Conservation (phyloP, 768 basidiomycete species). For the Agrocybe chaxingu region DNA sequence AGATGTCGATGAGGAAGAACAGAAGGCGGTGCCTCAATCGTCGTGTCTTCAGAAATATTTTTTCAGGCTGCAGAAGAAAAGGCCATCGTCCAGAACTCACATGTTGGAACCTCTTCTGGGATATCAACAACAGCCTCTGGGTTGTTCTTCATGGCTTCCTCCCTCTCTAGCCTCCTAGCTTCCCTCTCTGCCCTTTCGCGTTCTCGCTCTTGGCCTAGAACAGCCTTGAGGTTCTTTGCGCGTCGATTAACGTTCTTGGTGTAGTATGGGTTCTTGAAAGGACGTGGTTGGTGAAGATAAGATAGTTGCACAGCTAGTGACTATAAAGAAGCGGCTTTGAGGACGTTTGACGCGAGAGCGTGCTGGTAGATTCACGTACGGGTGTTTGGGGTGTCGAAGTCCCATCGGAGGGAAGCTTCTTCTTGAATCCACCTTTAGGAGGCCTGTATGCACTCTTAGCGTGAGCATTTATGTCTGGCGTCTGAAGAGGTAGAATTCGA, state of each 20-base stretch:
- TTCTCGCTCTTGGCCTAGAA: slow-evolving; percentile 77
- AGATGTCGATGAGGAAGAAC: slow-evolving; percentile 72
- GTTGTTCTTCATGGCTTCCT: slow-evolving; percentile 57
- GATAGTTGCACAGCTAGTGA: slow-evolving; percentile 74
- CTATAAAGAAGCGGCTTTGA: slow-evolving; percentile 29
- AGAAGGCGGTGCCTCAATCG: slow-evolving; percentile 84
- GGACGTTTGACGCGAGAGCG: not conserved
- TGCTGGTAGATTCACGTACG: slow-evolving; percentile 18
- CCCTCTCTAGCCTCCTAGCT: slow-evolving; percentile 44
- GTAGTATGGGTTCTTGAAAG: slow-evolving; percentile 76
- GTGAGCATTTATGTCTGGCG: no score
- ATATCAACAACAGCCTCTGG: slow-evolving; percentile 25
- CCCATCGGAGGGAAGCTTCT: slow-evolving; percentile 42
- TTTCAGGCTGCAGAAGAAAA: not conserved
- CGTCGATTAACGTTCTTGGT: slow-evolving; percentile 68
- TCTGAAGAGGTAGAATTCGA: no score
- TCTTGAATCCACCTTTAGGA: slow-evolving; percentile 40
- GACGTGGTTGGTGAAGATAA: slow-evolving; percentile 63
- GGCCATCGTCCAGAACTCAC: slow-evolving; percentile 35
- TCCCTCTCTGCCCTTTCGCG: slow-evolving; percentile 70
- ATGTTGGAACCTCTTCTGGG: slow-evolving; percentile 70
- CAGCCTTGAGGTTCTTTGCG: slow-evolving; percentile 77
- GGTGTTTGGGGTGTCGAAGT: slow-evolving; percentile 41
- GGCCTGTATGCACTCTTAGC: slow-evolving; percentile 27
- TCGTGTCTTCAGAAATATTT: slow-evolving; percentile 47